These are phyloP conservation scores for Mucor irregularis DNA, from an alignment of 371 early-diverging fungal genomes.

Conservation along the genomic window DNA sequence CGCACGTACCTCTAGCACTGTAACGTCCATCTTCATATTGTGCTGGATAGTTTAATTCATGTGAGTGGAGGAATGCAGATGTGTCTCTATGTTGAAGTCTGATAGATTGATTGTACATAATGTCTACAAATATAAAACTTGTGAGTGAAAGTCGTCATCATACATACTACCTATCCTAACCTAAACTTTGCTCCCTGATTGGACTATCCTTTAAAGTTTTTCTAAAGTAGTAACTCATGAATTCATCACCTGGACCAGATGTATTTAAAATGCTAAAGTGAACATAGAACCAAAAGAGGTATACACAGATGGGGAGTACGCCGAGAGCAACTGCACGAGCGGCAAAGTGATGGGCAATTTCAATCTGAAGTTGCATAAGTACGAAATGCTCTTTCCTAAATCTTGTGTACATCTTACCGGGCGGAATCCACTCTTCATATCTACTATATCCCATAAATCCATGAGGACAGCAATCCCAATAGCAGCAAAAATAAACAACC, in stretches of 20 bases:
- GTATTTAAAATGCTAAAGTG: constrained; percentile 80
- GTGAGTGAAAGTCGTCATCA: neutral
- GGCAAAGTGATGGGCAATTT: constrained; percentile 63
- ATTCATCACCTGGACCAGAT: constrained; percentile 90
- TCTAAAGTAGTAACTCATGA: constrained; percentile 89
- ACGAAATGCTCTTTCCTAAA: neutral
- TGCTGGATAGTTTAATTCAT: constrained; percentile 74
- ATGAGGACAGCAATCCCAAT: constrained; percentile 84
- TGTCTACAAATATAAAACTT: constrained; percentile 34
- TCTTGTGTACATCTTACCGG: constrained; percentile 80
- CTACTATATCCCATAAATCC: constrained; percentile 90
- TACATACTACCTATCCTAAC: too few relatives aligned
- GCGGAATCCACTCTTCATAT: constrained; percentile 55
- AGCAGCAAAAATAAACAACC: constrained; percentile 84
- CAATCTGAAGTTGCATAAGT: constrained; percentile 40
- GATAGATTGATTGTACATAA: constrained; percentile 76
- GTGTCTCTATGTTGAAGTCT: constrained; percentile 71
- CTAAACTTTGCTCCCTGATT: neutral
- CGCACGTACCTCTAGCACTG: constrained; percentile 70
- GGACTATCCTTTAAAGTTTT: constrained; percentile 27
- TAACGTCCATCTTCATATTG: constrained; percentile 86
- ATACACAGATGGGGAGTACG: constrained; percentile 78
- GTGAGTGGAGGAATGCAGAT: constrained; percentile 77
- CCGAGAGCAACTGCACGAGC: constrained; percentile 80
- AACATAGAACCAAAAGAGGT: constrained; percentile 81